Evolutionary conservation across 2,329 filamentous ascomycete species (phyloP), one percentile per base, ranked within the genome.

Genomic region (Fusarium succisae): DNA sequence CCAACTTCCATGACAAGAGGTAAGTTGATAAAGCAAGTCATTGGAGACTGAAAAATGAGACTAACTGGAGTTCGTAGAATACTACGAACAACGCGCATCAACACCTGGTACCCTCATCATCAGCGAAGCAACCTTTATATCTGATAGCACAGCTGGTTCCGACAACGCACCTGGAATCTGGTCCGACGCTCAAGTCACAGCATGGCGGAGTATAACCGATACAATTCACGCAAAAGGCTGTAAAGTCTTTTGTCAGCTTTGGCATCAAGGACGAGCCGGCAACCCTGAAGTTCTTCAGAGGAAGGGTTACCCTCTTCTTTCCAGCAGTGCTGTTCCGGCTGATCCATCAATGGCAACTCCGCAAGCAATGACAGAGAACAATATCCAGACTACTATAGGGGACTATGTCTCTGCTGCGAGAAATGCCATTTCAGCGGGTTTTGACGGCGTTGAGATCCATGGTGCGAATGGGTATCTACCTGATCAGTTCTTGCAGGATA

Each of bases 11-110:
- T 54, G 51, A 54, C 51, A 22, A 28, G 3, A 28, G 51, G 51
- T 39, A 2, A 5, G 4, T 18, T 6, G 17, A 2, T 2, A 5
- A 35, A 35, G 4, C 32, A 0, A 1, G 14, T 17, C 32, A 35
- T 35, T 17, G 15, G 32, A 35, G 32, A 17, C 14, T 17, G 32
- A 8, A 35, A 35, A 17, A 35, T 35, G 32, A 35, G 14, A 3
- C 32, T 35, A 35, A 35, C 14, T 35, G 32, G 1, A 38, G 14
- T 18, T 5, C 13, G 7, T 18, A 54, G 51, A 54, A 38, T 54
- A 54, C 35, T 54, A 54, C 24, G 51, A 54, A 28, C 51, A 54
- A n/a, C 51, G 51, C 0, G 51, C 51, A 28, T 54, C 51, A 39
- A 54, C 51, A 22, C 24, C 51, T 13, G 51, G 51, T 0, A 54